phyloP scores from a whole-genome alignment of 495 filamentous ascomycete genomes.

The Trichoderma asperelloides region DNA sequence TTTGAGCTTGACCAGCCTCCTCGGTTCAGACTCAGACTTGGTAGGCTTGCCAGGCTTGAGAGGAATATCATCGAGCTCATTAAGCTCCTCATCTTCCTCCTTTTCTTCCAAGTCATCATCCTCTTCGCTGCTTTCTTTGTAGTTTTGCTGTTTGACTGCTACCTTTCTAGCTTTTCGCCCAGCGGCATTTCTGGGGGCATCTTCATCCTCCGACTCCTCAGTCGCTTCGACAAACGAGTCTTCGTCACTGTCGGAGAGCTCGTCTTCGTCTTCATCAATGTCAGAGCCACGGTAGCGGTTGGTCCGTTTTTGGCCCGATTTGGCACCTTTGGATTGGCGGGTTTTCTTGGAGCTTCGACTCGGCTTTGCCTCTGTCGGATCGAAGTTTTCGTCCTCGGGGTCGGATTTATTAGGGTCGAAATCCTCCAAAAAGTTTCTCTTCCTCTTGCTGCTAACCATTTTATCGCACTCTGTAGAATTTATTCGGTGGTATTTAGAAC shows the following conservation, averaged over 20 bases:
- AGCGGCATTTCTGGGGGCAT: constrained; percentile 54
- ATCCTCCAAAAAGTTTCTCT: constrained; percentile 50
- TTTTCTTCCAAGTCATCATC: constrained; percentile 28
- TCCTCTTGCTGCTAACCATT: constrained; percentile 55
- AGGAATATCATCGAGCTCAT: neutral
- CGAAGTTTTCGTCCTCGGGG: constrained; percentile 73
- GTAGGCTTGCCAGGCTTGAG: neutral
- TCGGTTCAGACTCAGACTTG: neutral
- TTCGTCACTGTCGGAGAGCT: constrained; percentile 47
- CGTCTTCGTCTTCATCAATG: constrained; percentile 61
- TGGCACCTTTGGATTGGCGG: constrained; percentile 21
- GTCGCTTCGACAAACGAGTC: constrained; percentile 54
- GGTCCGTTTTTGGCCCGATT: constrained; percentile 26
- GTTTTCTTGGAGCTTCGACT: constrained; percentile 32
- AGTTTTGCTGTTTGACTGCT: constrained; percentile 38
- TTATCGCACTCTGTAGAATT: neutral
- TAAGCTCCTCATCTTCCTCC: constrained; percentile 21
- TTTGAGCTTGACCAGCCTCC: constrained; percentile 23
- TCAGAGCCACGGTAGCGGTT: constrained; percentile 50
- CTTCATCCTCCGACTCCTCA: constrained; percentile 46
- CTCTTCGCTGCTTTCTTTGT: constrained; percentile 38
- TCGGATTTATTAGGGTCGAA: constrained; percentile 80
- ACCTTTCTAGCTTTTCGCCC: constrained; percentile 62
- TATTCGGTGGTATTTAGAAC: neutral
- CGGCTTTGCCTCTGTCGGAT: constrained; percentile 38